These are phyloP conservation scores for Erythrobasidium hasegawianum DNA, from an alignment of 1,284 basidiomycete genomes.

Conservation along the genomic window DNA sequence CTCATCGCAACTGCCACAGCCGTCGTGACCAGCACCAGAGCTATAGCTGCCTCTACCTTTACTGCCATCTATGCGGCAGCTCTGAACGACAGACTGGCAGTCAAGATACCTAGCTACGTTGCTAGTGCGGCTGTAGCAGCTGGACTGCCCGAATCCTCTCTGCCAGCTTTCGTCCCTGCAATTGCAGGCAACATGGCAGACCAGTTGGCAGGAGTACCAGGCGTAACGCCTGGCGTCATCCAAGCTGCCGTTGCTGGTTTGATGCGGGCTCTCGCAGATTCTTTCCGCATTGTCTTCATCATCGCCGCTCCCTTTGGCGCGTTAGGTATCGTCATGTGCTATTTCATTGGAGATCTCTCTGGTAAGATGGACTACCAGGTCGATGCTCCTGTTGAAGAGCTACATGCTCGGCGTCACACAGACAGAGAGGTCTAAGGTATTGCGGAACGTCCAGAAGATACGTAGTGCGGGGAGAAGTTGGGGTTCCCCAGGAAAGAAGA, in stretches of 20 bases:
- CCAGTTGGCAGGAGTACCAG: slow-evolving; percentile 18
- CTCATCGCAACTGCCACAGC: slow-evolving; percentile 41
- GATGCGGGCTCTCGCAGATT: slow-evolving; percentile 56
- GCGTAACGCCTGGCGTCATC: slow-evolving; percentile 29
- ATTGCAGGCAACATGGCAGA: slow-evolving; percentile 1
- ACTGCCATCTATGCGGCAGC: slow-evolving; percentile 39
- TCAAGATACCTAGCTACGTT: slow-evolving; percentile 35
- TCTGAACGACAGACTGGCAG: slow-evolving; percentile 11
- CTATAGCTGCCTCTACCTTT: slow-evolving; percentile 35
- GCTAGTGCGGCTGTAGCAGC: slow-evolving; percentile 34
- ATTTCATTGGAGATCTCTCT: slow-evolving; percentile 2
- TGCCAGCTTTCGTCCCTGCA: slow-evolving; percentile 31
- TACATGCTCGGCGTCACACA: neutral
- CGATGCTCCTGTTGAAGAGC: slow-evolving; percentile 16
- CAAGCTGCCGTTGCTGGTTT: slow-evolving; percentile 9
- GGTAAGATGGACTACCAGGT: slow-evolving; percentile 5
- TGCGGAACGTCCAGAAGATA: too few relatives aligned
- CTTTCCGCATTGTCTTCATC: slow-evolving; percentile 10
- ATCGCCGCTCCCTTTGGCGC: slow-evolving; percentile 14
- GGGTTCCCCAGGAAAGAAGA: too few relatives aligned
- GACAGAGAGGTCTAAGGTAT: too few relatives aligned
- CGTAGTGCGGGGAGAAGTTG: too few relatives aligned
- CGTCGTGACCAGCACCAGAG: slow-evolving; percentile 36
- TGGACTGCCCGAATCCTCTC: slow-evolving; percentile 30
- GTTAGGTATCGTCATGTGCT: slow-evolving; percentile 7